Conservation (phyloP, 306 rosid species). For the Sicyos baderoa region DNA sequence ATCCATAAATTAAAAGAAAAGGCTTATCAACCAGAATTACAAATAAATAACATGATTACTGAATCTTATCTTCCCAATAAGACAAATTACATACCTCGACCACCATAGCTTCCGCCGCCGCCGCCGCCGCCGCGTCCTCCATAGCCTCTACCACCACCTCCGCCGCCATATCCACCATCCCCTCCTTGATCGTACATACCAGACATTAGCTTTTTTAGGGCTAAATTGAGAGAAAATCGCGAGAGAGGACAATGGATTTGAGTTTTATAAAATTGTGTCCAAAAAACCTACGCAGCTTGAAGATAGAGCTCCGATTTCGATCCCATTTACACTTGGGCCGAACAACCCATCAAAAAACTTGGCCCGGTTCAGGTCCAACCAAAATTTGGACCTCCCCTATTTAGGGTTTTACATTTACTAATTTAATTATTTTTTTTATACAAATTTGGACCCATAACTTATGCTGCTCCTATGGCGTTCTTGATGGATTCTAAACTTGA, state of each 20-base stretch:
- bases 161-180: constrained; percentile 28
- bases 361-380: background rate
- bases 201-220: constrained; percentile 47
- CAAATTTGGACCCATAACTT: too few relatives aligned
- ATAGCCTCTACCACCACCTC: constrained; percentile 17
- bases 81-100: constrained; percentile 52
- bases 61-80: background rate
- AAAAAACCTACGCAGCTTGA: background rate
- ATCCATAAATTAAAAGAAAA: background rate
- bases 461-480: too few relatives aligned
- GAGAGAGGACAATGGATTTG: constrained; percentile 22
- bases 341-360: background rate
- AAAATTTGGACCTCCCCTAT: too few relatives aligned
- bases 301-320: background rate
- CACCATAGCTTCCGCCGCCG: constrained; percentile 46
- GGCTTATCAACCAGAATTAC: too few relatives aligned
- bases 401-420: too few relatives aligned
- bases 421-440: too few relatives aligned
- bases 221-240: constrained; percentile 27
- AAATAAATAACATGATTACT: background rate
- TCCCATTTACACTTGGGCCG: constrained; percentile 12
- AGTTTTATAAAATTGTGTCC: constrained; percentile 14
- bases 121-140: constrained; percentile 24
- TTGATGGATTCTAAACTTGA: too few relatives aligned
- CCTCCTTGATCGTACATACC: constrained; percentile 88